Evolutionary conservation across 164 flowering plant genomes (phyloP).

Genomic region (Piper longum): DNA sequence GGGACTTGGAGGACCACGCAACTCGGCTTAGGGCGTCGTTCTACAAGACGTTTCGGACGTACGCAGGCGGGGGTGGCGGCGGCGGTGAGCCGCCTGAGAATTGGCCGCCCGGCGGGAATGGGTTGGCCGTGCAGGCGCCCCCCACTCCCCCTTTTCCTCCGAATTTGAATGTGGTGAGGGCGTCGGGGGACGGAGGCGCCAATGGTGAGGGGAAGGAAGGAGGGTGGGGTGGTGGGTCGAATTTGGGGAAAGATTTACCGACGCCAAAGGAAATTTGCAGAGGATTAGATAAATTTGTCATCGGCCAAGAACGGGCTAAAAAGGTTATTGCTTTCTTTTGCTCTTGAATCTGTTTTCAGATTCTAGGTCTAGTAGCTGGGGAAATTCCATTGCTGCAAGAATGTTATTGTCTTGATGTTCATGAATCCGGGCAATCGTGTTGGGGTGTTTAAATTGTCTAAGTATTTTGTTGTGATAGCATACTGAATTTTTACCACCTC

Average conservation of each 20-base stretch:
- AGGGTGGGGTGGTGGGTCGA: constrained; percentile 72
- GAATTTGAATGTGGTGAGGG: constrained; percentile 48
- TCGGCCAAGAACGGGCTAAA: constrained; percentile 82
- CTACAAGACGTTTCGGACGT: constrained; percentile 59
- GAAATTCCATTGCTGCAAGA: too few relatives aligned
- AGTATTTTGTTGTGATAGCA: too few relatives aligned
- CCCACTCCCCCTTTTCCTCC: constrained; percentile 81
- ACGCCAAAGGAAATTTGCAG: constrained; percentile 91
- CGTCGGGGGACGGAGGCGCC: constrained; percentile 16
- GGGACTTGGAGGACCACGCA: constrained; percentile 13
- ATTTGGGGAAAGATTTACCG: constrained; percentile 72
- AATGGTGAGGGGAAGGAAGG: constrained; percentile 26
- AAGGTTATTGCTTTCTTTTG: constrained; percentile 37
- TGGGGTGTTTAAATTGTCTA: too few relatives aligned
- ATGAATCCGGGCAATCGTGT: too few relatives aligned
- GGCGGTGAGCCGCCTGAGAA: constrained; percentile 59
- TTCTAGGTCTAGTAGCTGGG: too few relatives aligned
- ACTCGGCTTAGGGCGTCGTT: constrained; percentile 38
- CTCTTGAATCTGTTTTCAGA: too few relatives aligned
- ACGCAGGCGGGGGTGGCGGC: neutral
- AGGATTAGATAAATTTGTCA: constrained; percentile 86
- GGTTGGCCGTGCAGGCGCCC: constrained; percentile 68
- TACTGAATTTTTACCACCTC: too few relatives aligned
- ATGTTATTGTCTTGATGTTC: too few relatives aligned
- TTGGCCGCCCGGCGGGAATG: constrained; percentile 56